Conservation (phyloP, 495 filamentous ascomycete genomes). For the Podospora pseudopauciseta region DNA sequence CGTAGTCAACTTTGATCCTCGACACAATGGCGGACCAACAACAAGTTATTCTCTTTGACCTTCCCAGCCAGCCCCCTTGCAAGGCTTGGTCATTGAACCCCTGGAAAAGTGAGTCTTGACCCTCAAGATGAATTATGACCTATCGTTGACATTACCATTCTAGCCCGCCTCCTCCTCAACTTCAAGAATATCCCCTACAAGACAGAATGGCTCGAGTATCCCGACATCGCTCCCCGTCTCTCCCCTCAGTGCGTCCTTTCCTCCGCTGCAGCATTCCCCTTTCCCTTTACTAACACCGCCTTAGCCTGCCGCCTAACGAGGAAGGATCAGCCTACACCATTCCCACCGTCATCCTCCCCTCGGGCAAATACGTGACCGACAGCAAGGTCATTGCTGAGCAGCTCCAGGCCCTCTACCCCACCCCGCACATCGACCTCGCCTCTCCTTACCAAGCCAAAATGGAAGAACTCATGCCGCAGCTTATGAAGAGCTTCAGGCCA, state of each 20-base stretch:
- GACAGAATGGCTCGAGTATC: slow-evolving; percentile 65
- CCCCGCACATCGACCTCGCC: slow-evolving; percentile 51
- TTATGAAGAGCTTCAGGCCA: slow-evolving; percentile 22
- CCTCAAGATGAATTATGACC: not conserved
- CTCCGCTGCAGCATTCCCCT: not conserved
- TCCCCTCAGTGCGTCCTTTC: slow-evolving; percentile 26
- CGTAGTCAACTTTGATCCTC: not conserved
- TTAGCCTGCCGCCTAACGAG: slow-evolving; percentile 32
- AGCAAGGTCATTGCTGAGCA: slow-evolving; percentile 47
- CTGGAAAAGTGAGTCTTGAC: slow-evolving; percentile 54
- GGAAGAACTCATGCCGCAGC: slow-evolving; percentile 16
- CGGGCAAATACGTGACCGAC: slow-evolving; percentile 56
- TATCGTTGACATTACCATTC: not conserved
- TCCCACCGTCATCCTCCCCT: slow-evolving; percentile 50
- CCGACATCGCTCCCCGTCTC: slow-evolving; percentile 48
- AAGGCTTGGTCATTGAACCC: slow-evolving; percentile 57
- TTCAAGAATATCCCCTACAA: slow-evolving; percentile 60
- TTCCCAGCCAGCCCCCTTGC: slow-evolving; percentile 46
- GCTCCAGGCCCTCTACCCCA: slow-evolving; percentile 52
- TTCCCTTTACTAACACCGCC: not conserved
- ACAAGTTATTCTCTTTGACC: slow-evolving; percentile 51
- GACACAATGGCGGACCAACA: slow-evolving; percentile 14
- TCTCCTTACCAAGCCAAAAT: slow-evolving; percentile 39
- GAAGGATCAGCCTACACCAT: slow-evolving; percentile 44
- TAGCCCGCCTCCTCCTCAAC: slow-evolving; percentile 57